These are phyloP conservation scores for Malbranchea zuffiana DNA, from an alignment of 2,329 filamentous ascomycete species.

Conservation along the genomic window DNA sequence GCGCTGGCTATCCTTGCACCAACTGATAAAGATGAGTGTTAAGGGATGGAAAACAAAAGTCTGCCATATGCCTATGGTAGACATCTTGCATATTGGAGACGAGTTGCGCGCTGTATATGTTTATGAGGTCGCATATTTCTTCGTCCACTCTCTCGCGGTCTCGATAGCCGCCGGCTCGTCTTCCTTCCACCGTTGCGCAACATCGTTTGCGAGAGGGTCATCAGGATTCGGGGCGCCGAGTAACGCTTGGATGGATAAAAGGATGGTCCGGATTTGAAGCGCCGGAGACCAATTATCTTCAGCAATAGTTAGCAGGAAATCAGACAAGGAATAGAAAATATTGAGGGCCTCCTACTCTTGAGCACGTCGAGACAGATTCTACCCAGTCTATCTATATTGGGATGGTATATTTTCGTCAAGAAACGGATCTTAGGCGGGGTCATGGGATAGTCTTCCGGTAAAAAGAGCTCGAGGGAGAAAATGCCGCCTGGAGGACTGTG, in stretches of 20 bases:
- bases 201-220: conserved; percentile 94
- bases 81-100: too few relatives aligned
- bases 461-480: conserved; percentile 94
- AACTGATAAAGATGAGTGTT: too few relatives aligned
- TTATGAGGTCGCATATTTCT: conserved; percentile 48
- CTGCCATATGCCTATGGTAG: too few relatives aligned
- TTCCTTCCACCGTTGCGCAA: conserved; percentile 97
- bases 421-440: conserved; percentile 97
- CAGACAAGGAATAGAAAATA: conserved; percentile 1
- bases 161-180: conserved; percentile 85
- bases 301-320: conserved; percentile 6
- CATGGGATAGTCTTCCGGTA: conserved; percentile 99
- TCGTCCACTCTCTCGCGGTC: conserved; percentile 86
- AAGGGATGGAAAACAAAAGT: background rate
- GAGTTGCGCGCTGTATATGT: too few relatives aligned
- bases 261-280: conserved; percentile 91
- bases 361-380: conserved; percentile 94
- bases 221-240: conserved; percentile 95
- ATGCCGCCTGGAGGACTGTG: conserved; percentile 50
- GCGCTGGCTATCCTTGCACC: too few relatives aligned
- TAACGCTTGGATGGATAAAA: conserved; percentile 95
- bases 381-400: conserved; percentile 95
- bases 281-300: conserved; percentile 97
- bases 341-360: conserved; percentile 57
- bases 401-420: conserved; percentile 97